Evolutionary conservation across 2,329 filamentous ascomycete genomes (phyloP).

Genomic region (Sclerotinia sclerotiorum): DNA sequence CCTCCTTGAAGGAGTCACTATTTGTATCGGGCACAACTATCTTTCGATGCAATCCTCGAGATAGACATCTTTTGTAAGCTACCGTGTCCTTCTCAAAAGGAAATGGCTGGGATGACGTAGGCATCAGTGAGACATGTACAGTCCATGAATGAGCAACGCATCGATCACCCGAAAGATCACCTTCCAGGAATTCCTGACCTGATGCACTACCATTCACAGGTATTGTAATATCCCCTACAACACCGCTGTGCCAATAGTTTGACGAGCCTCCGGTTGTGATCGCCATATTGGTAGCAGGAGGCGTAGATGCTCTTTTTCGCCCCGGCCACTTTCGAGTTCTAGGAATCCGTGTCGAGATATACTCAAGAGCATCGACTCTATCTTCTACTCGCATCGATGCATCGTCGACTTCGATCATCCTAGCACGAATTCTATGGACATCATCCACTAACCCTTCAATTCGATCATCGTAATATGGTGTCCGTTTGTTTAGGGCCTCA

Average conservation of each 20-base stretch:
- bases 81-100: constrained; percentile 62
- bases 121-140: constrained; percentile 59
- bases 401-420: constrained; percentile 40
- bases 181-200: constrained; percentile 31
- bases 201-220: constrained; percentile 15
- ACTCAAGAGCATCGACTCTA: constrained; percentile 36
- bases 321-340: constrained; percentile 26
- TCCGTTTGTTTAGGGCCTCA: constrained; percentile 50
- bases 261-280: constrained; percentile 19
- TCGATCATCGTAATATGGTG: constrained; percentile 53
- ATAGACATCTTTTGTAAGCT: constrained; percentile 61
- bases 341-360: constrained; percentile 14
- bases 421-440: constrained; percentile 36
- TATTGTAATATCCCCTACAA: neutral
- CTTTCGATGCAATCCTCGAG: constrained; percentile 59
- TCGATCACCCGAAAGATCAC: constrained; percentile 31
- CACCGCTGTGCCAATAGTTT: constrained; percentile 23
- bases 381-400: constrained; percentile 41
- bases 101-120: constrained; percentile 54
- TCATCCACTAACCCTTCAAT: constrained; percentile 51
- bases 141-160: constrained; percentile 51
- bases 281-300: constrained; percentile 30
- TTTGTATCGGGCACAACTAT: constrained; percentile 53
- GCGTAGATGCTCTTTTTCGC: constrained; percentile 37
- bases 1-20: constrained; percentile 50